phyloP scores from a whole-genome alignment of 2,329 filamentous ascomycete genomes.

The Alternaria brassicae region DNA sequence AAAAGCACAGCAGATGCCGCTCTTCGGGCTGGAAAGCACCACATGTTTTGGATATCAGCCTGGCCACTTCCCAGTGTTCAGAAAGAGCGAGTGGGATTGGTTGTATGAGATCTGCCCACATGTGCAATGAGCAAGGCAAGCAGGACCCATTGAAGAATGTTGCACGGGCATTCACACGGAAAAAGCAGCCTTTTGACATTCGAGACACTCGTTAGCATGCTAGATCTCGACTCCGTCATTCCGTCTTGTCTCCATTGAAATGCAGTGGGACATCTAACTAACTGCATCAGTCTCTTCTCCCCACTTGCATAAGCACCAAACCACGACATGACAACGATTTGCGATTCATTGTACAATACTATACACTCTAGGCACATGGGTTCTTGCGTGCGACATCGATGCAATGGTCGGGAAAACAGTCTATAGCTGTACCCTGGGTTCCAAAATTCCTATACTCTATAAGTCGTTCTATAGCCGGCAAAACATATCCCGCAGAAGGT shows the following conservation, averaged over 20 bases:
- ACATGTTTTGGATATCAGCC: background rate
- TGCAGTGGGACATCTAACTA: slow-evolving; percentile 17
- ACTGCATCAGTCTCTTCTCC: slow-evolving; percentile 47
- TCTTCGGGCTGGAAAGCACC: background rate
- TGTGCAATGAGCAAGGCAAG: background rate
- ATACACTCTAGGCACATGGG: slow-evolving; percentile 36
- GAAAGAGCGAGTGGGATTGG: background rate
- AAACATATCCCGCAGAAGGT: slow-evolving; percentile 17
- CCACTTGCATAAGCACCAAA: slow-evolving; percentile 42
- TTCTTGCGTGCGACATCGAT: slow-evolving; percentile 22
- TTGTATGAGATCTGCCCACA: background rate
- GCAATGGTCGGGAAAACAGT: slow-evolving; percentile 15
- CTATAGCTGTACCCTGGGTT: background rate
- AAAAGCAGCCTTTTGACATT: background rate
- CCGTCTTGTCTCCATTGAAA: background rate
- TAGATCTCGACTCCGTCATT: background rate
- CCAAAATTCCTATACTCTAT: slow-evolving; percentile 29
- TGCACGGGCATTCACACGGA: background rate
- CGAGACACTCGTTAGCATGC: background rate
- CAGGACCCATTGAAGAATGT: background rate
- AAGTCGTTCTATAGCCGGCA: slow-evolving; percentile 22
- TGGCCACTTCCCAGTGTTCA: background rate
- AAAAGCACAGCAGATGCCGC: background rate
- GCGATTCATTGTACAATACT: slow-evolving; percentile 42
- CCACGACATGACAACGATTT: slow-evolving; percentile 20